Evolutionary conservation across 78 protist genomes (phyloP), one percentile per base, ranked within the genome.

Genomic region (Cyanophora paradoxa): DNA sequence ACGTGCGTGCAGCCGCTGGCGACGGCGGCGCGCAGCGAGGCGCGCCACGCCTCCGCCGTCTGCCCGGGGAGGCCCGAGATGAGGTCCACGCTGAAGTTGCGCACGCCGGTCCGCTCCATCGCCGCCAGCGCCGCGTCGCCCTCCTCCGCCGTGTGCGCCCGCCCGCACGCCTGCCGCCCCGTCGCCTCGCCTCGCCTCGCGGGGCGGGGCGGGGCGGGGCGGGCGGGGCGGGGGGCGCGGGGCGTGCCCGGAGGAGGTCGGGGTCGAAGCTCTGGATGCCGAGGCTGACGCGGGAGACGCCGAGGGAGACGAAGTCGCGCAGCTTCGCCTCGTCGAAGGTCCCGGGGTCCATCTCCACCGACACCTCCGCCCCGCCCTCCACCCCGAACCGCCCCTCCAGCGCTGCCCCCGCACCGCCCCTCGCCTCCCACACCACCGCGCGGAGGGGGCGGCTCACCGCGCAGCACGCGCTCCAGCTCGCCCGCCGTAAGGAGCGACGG

Each of bases 321-420:
- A 64, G 70, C 6, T 17, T 6, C 3, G 30, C 52, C 14, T 1
- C 37, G 39, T 64, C 70, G 52, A 64, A 64, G 11, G 70, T 64
- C 28, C 70, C 70, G 3, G 70, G 70, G 36, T 64, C 70, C 70
- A 64, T 64, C 70, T 64, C 70, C n/a, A 64, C 33, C 37, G 70
- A 39, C 36, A 37, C 31, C 52, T 64, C 70, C 1, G 16, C 6
- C 26, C 11, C 48, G 0, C 2, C 10, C n/a, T 11, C 37, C 14
- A 64, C 39, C 11, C 70, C 70, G 7, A 13, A 26, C 10, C 14
- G 5, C 5, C n/a, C n/a, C n/a, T n/a, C n/a, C n/a, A n/a, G n/a
- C n/a, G n/a, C n/a, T n/a, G n/a, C n/a, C n/a, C n/a, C n/a, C n/a
- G n/a, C n/a, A n/a, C n/a, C n/a, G n/a, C n/a, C n/a, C n/a, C n/a